Conservation (phyloP, 371 early-diverging fungal species). For the Lichtheimia ramosa region DNA sequence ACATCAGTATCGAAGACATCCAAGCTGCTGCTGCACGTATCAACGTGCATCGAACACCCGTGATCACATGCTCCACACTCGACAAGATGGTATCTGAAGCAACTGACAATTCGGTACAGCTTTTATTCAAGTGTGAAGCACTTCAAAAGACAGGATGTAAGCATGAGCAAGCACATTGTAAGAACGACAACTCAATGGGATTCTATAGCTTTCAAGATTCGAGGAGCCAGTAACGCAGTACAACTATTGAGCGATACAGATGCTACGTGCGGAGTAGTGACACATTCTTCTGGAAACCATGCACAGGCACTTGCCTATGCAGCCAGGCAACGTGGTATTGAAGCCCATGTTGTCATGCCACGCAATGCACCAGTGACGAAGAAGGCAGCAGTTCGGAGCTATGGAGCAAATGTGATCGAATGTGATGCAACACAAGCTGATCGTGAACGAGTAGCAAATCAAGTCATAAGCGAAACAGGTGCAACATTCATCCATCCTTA, state of each 20-base stretch:
- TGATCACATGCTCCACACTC: slow-evolving; percentile 42
- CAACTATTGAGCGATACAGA: slow-evolving; percentile 24
- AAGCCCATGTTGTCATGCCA: slow-evolving; percentile 59
- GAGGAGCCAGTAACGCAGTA: slow-evolving; percentile 60
- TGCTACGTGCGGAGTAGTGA: slow-evolving; percentile 42
- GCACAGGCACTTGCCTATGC: slow-evolving; percentile 54
- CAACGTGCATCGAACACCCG: slow-evolving; percentile 50
- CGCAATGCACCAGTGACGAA: slow-evolving; percentile 48
- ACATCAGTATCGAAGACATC: slow-evolving; percentile 30
- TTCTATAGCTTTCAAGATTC: slow-evolving; percentile 55
- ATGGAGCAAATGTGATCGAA: slow-evolving; percentile 54
- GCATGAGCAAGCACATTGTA: not conserved
- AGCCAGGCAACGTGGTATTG: slow-evolving; percentile 39
- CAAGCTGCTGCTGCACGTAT: slow-evolving; percentile 49
- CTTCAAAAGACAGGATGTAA: slow-evolving; percentile 59
- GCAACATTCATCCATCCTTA: slow-evolving; percentile 48
- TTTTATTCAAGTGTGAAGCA: slow-evolving; percentile 63
- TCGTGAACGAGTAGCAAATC: slow-evolving; percentile 30
- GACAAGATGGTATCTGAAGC: slow-evolving; percentile 23
- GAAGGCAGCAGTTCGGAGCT: slow-evolving; percentile 49
- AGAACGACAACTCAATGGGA: not conserved
- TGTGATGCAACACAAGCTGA: slow-evolving; percentile 34
- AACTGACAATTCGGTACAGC: slow-evolving; percentile 17
- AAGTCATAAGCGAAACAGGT: slow-evolving; percentile 29
- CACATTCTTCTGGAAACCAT: slow-evolving; percentile 52